Percentiles rank a stretch among this genome's conserved stretches.
These are phyloP conservation scores for Penicillium bialowiezense DNA, from an alignment of 495 filamentous ascomycete genomes.

Conservation along the genomic window DNA sequence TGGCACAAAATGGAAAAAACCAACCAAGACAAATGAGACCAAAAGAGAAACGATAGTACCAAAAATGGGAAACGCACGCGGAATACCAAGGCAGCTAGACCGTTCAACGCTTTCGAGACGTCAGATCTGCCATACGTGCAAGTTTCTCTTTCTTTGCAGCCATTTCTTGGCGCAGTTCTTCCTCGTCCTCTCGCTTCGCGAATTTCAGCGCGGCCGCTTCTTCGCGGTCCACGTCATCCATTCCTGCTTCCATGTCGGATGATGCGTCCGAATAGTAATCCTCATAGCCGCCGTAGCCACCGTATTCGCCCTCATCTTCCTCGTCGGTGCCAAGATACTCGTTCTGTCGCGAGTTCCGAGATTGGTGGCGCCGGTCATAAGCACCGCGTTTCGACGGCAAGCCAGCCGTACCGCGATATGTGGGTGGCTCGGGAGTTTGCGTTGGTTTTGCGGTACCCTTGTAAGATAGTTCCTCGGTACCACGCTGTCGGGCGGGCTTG, in stretches of 20 bases:
- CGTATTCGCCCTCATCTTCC: conserved; percentile 46
- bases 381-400: conserved; percentile 25
- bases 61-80: conserved; percentile 14
- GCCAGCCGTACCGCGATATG: conserved; percentile 58
- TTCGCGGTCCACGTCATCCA: conserved; percentile 57
- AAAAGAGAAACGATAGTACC: background rate
- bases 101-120: conserved; percentile 29
- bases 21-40: conserved; percentile 14
- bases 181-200: conserved; percentile 59
- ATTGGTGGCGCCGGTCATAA: conserved; percentile 34
- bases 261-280: conserved; percentile 54
- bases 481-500: conserved; percentile 25
- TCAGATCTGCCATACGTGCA: conserved; percentile 49
- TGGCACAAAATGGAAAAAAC: conserved; percentile 5
- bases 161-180: conserved; percentile 52
- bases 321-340: conserved; percentile 50
- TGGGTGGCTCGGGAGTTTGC: conserved; percentile 28
- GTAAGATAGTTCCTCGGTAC: conserved; percentile 39
- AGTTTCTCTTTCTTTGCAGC: conserved; percentile 54
- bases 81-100: conserved; percentile 15
- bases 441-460: conserved; percentile 52
- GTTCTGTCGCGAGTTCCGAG: conserved; percentile 33
- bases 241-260: conserved; percentile 66
- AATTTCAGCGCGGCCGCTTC: conserved; percentile 47
- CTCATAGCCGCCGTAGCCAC: conserved; percentile 50